A percentile compares a stretch with the other conserved stretches of the same genome.
Evolutionary conservation across 139 green algal species (phyloP).

Genomic region (Tetraselmis striata): DNA sequence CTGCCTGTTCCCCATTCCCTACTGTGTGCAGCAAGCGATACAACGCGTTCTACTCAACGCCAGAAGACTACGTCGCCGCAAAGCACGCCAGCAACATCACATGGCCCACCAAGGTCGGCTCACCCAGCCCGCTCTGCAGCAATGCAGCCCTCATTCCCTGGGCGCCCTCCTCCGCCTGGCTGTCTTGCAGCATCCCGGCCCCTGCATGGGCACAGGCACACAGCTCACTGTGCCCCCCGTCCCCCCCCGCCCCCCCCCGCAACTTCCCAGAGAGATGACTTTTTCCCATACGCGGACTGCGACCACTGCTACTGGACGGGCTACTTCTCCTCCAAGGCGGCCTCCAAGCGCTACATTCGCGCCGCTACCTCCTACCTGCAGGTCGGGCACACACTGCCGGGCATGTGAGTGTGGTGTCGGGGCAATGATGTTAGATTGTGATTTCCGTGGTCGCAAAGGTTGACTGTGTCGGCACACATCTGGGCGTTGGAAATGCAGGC

Average conservation of each 20-base stretch:
- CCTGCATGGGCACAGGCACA: no score
- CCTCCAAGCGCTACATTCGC: slow-evolving; percentile 65
- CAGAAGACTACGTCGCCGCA: slow-evolving; percentile 55
- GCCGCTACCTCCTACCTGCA: slow-evolving; percentile 51
- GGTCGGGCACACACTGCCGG: no score
- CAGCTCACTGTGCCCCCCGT: not conserved
- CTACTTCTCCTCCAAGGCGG: slow-evolving; percentile 70
- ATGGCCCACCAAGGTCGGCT: slow-evolving; percentile 31
- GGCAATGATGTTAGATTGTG: no score
- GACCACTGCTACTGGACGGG: slow-evolving; percentile 80
- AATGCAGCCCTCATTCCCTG: no score
- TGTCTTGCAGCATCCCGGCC: no score
- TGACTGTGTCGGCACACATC: no score
- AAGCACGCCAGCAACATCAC: slow-evolving; percentile 49
- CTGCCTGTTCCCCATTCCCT: not conserved
- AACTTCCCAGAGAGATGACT: slow-evolving; percentile 78
- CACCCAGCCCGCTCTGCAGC: no score
- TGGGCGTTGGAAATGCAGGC: no score
- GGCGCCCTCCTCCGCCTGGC: no score
- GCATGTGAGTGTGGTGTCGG: no score
- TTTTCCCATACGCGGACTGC: slow-evolving; percentile 85
- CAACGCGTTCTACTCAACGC: slow-evolving; percentile 82
- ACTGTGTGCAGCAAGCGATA: not conserved
- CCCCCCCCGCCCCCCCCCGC: no score
- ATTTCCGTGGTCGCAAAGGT: no score